phyloP scores from a whole-genome alignment of 371 early-diverging fungal species.

The Mucor plumbeus region DNA sequence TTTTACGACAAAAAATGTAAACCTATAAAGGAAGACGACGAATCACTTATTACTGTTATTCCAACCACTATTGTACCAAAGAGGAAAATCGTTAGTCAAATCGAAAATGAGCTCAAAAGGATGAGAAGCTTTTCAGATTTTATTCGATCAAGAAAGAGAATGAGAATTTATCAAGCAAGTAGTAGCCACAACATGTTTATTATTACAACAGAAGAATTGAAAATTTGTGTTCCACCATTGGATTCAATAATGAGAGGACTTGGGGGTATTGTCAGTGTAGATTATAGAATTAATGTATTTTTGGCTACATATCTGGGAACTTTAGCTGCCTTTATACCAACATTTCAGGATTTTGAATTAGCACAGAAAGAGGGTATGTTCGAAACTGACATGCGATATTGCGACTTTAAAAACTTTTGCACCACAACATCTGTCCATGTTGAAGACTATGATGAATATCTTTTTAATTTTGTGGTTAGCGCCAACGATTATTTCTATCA shows the following conservation, averaged over 20 bases:
- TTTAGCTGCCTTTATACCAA: constrained; percentile 6
- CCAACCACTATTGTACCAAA: background rate
- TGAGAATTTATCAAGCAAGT: constrained; percentile 11
- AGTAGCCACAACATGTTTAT: constrained; percentile 11
- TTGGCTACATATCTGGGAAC: constrained; percentile 8
- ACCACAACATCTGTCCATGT: background rate
- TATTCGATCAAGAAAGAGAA: background rate
- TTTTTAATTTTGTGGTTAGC: constrained; percentile 2
- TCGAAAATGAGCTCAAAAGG: constrained; percentile 8
- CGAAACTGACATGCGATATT: background rate
- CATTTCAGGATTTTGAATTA: constrained; percentile 12
- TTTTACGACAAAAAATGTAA: constrained; percentile 9
- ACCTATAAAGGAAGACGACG: background rate
- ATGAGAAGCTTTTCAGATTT: constrained; percentile 15
- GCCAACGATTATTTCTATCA: constrained; percentile 12
- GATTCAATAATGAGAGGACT: constrained; percentile 14
- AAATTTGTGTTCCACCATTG: constrained; percentile 6
- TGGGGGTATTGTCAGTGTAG: constrained; percentile 3
- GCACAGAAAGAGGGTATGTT: constrained; percentile 13
- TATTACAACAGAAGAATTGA: background rate
- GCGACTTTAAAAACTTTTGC: constrained; percentile 8
- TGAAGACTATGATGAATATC: constrained; percentile 10
- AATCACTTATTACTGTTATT: background rate
- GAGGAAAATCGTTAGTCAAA: background rate
- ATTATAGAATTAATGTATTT: constrained; percentile 11